Evolutionary conservation across 257 asterid species (phyloP), one percentile per base, ranked within the genome.

Genomic region (Ballota nigra): DNA sequence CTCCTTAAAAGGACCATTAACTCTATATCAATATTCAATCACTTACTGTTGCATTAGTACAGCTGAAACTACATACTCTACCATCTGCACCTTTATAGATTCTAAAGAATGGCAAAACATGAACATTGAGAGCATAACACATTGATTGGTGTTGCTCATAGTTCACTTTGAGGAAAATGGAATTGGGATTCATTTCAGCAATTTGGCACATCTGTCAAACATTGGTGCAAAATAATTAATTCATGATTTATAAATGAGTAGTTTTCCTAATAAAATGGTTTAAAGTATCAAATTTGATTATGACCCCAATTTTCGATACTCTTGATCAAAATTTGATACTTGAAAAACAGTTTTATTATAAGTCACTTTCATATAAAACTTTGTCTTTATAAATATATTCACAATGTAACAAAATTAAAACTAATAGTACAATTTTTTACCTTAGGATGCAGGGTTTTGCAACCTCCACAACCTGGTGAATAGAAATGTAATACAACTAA

Each of bases 391-490:
- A 31, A 12, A 36, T 12, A 62, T 3, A 19, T 5, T 19, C 7
- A 29, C 20, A 29, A 52, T 0, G 31, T 8, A 16, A 49, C 12
- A 10, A 51, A 62, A 18, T 10, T 8, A 3, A 7, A 2, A 47
- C 7, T 4, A 33, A 16, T 6, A 52, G 1, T 20, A 47, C 0
- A 45, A 33, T 4, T 33, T 20, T 36, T 24, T 76, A 91, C 97
- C 97, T 89, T 94, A 6, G 98, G 97, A 69, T 91, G 97, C 82
- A 91, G 73, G 52, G 96, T 63, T 76, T 79, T 94, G 89, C 98
- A 94, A 23, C 97, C 97, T 0, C 97, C 98, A 85, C 98, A 94
- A 8, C 83, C 95, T 66, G 97, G 98, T 24, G 97, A 94, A 71
- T 91, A 94, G 59, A 94, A 94, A 78, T 79, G 89, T 11, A 91